Evolutionary conservation across 768 basidiomycete genomes (phyloP).

Genomic region (Tulasnella sp.): DNA sequence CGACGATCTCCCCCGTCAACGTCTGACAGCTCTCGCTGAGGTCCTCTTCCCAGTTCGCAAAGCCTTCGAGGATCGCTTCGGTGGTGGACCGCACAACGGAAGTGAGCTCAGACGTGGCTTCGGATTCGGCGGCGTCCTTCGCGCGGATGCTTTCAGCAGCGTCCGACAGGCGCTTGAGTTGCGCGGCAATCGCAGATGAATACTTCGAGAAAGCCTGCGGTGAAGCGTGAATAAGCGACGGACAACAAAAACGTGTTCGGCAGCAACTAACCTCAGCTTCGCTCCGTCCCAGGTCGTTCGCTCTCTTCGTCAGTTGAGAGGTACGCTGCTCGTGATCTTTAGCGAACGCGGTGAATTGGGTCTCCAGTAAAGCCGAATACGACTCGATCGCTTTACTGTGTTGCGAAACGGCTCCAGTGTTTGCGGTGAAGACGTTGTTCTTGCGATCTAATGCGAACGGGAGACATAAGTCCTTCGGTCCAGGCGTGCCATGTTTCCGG

Average conservation of each 20-base stretch:
- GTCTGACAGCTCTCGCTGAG: conserved; percentile 39
- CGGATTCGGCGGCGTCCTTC: conserved; percentile 43
- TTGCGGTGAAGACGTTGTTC: conserved; percentile 46
- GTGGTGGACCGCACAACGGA: conserved; percentile 41
- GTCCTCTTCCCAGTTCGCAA: conserved; percentile 43
- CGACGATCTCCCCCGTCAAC: conserved; percentile 37
- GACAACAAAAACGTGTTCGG: neutral
- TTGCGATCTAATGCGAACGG: conserved; percentile 51
- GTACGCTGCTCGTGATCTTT: conserved; percentile 44
- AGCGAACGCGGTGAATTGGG: conserved; percentile 50
- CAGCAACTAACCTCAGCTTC: neutral
- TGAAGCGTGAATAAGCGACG: neutral
- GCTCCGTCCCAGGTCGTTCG: neutral
- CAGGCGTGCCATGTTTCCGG: neutral
- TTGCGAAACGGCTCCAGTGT: conserved; percentile 49
- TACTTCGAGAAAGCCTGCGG: conserved; percentile 24
- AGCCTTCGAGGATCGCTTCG: conserved; percentile 40
- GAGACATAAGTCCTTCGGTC: neutral
- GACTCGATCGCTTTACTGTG: conserved; percentile 49
- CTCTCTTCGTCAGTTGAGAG: conserved; percentile 29
- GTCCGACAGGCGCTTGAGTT: conserved; percentile 43
- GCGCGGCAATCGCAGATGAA: conserved; percentile 44
- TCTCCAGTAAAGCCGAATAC: conserved; percentile 41
- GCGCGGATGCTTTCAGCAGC: conserved; percentile 44
- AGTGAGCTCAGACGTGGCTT: conserved; percentile 40